These are phyloP conservation scores for Linnemannia exigua DNA, from an alignment of 192 early-diverging fungal genomes.

Conservation along the genomic window DNA sequence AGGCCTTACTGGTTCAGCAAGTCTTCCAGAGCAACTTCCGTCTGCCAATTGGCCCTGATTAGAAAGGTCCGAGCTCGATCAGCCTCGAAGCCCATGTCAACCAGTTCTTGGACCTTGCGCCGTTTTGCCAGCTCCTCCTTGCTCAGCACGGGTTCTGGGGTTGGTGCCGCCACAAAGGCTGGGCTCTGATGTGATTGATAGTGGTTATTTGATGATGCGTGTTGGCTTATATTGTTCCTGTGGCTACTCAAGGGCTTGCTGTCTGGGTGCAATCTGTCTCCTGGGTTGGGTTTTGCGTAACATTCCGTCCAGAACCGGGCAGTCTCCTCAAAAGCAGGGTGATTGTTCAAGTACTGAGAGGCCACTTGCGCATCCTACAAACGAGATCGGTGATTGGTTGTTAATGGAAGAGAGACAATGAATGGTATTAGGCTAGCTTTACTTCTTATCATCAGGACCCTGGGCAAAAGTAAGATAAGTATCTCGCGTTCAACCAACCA, in stretches of 20 bases:
- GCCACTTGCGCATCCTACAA: conserved; percentile 69
- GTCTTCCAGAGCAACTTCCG: conserved; percentile 43
- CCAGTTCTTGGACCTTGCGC: conserved; percentile 42
- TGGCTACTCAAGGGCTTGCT: not conserved
- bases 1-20: conserved; percentile 12
- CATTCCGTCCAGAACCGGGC: conserved; percentile 65
- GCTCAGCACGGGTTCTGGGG: conserved; percentile 32
- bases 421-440: not conserved
- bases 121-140: conserved; percentile 42
- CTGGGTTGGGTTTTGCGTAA: conserved; percentile 56
- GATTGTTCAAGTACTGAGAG: conserved; percentile 59
- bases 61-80: conserved; percentile 39
- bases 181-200: conserved; percentile 16
- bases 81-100: conserved; percentile 49
- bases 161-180: not conserved
- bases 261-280: conserved; percentile 9
- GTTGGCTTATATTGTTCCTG: not conserved
- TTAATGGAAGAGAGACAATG: not conserved
- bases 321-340: conserved; percentile 55
- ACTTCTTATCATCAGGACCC: not conserved
- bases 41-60: conserved; percentile 49
- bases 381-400: too few species aligned
- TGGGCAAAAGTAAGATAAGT: not conserved
- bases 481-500: too few species aligned
- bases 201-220: not conserved